Conservation (phyloP, 805 yeast genomes). For the Ogataea allantospora region DNA sequence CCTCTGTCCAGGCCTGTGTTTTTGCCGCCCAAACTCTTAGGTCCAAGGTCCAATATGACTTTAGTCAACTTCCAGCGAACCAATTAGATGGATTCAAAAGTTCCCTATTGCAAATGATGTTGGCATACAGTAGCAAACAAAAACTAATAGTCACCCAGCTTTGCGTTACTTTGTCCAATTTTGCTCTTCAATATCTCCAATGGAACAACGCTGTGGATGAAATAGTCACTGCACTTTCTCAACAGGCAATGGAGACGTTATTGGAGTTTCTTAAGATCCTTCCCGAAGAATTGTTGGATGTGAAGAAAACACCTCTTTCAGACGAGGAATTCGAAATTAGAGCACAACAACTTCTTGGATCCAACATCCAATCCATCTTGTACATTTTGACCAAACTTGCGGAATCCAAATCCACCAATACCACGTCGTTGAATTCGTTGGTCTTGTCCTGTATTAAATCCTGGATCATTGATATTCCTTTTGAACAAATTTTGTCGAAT, state of each 20-base stretch:
- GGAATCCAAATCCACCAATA: conserved; percentile 23
- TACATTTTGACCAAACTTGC: conserved; percentile 56
- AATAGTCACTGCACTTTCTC: conserved; percentile 50
- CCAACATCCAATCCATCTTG: conserved; percentile 69
- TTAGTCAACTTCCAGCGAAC: conserved; percentile 67
- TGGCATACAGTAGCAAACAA: conserved; percentile 43
- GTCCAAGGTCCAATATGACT: conserved; percentile 80
- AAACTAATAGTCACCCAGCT: conserved; percentile 78
- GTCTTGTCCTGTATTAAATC: conserved; percentile 77
- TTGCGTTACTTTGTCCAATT: conserved; percentile 75
- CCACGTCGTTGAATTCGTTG: conserved; percentile 38
- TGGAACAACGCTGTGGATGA: conserved; percentile 77
- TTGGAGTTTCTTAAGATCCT: conserved; percentile 80
- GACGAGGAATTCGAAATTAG: conserved; percentile 76
- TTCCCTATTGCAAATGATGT: conserved; percentile 58
- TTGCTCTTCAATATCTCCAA: conserved; percentile 69
- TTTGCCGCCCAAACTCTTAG: conserved; percentile 92
- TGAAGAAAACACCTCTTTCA: conserved; percentile 71
- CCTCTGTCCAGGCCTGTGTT: conserved; percentile 56
- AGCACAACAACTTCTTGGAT: conserved; percentile 58
- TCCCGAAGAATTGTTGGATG: conserved; percentile 87
- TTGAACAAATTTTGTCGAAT: conserved; percentile 62
- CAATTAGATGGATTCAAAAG: conserved; percentile 63
- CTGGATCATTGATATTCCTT: conserved; percentile 87
- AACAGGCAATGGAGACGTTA: conserved; percentile 44